Base-by-base conservation (phyloP, 306 rosid species). In the Heteromeles arbutifolia region DNA sequence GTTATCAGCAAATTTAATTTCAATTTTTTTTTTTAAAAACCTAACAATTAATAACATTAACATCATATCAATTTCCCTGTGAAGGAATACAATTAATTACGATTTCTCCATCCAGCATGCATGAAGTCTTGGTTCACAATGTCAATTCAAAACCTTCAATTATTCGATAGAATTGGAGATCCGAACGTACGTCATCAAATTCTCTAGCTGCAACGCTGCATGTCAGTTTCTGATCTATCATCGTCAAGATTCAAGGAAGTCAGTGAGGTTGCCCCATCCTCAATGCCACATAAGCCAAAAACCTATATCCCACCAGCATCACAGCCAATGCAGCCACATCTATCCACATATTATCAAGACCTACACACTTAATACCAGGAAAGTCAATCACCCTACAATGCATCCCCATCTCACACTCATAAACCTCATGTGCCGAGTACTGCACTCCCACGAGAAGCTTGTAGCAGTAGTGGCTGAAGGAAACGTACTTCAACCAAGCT, bases 401-500 rank as follows among this genome's bases (percentile, higher is more conserved):
- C 58, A 78, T 48, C 76, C 89, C 89, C 48, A 4, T 14, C 34
- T 83, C 87, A 84, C 97, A 89, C 26, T 81, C 86, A 54, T 88
- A 91, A 6, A 84, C 81, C 70, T 93, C 98, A 72, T 84, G 73
- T 25, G 14, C 86, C 59, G 88, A 50, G 78, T 89, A 93, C 21
- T 93, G 98, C 1, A 89, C 96, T 14, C 91, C 97, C 28, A 91
- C 86, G 18, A 93, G 93, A 54, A 93, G 84, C 87, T 87, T 89
- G 79, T 91, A 93, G 81, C 93, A 85, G 73, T 89, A 88, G 69
- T 89, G 92, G 54, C 96, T 91, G 56, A 89, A 91, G 17, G 98
- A 91, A 37, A 89, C 31, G 79, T 91, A 93, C 89, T 91, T 91
- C 67, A 93, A 69, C 98, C 98, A 93, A 73, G 88, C 96, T 34